phyloP scores from a whole-genome alignment of 331 rosid genomes.

The Prunus yedoensis region DNA sequence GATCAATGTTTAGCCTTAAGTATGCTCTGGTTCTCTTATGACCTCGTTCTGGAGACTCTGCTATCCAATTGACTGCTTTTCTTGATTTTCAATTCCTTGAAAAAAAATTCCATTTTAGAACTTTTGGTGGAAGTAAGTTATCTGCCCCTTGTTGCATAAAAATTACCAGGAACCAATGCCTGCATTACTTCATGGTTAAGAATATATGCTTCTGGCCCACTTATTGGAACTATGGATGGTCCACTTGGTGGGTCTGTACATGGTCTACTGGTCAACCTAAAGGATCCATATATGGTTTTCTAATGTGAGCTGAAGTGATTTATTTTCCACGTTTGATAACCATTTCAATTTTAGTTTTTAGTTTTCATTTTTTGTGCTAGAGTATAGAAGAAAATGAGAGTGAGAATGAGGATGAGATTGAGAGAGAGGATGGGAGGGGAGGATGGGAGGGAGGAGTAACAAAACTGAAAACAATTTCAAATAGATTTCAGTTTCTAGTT shows the following conservation, averaged over 20 bases:
- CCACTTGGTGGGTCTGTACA: too few relatives aligned
- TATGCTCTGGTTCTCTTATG: background rate
- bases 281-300: slow-evolving; percentile 8
- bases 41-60: slow-evolving; percentile 5
- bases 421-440: too few relatives aligned
- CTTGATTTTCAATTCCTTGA: background rate
- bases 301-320: background rate
- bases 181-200: slow-evolving; percentile 5
- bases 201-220: slow-evolving; percentile 20
- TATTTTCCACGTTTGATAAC: background rate
- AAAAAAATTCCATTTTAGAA: background rate
- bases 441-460: too few relatives aligned
- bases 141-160: background rate
- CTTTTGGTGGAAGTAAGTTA: background rate
- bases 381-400: too few relatives aligned
- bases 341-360: too few relatives aligned
- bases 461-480: too few relatives aligned
- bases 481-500: too few relatives aligned
- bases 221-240: background rate
- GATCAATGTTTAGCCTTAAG: background rate
- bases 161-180: slow-evolving; percentile 5
- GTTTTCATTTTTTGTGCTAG: too few relatives aligned
- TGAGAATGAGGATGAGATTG: too few relatives aligned
- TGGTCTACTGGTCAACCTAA: background rate
- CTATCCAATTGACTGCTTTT: slow-evolving; percentile 5